Percentiles rank a stretch among this genome's conserved stretches.
phyloP scores from a whole-genome alignment of 306 rosid genomes.

The Purshia tridentata region DNA sequence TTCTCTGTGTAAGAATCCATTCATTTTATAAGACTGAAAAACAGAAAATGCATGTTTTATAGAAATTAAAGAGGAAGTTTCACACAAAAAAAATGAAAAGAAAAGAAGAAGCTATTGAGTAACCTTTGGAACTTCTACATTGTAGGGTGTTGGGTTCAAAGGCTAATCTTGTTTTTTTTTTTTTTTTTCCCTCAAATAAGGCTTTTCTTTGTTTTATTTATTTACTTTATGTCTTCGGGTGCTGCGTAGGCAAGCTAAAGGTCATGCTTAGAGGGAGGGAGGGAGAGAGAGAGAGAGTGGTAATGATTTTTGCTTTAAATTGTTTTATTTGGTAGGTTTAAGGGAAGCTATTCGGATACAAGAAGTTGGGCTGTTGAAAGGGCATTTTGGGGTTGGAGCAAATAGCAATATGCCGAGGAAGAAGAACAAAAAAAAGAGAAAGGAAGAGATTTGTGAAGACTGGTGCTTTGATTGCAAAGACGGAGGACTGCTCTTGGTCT shows the following conservation, averaged over 20 bases:
- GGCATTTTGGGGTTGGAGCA: not conserved
- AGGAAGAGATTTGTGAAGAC: constrained; percentile 56
- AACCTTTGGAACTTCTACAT: not conserved
- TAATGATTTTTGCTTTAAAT: not conserved
- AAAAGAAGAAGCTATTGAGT: not conserved
- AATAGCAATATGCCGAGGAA: constrained; percentile 34
- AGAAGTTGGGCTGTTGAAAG: not conserved
- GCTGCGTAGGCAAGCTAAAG: not conserved
- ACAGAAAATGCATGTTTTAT: not conserved
- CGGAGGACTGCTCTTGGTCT: constrained; percentile 49
- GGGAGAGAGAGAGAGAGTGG: not conserved
- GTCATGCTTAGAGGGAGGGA: not conserved
- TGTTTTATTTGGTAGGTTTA: not conserved
- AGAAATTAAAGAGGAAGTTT: not conserved
- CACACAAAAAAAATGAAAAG: not conserved
- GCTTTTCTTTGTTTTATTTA: not conserved
- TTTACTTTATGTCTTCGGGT: not conserved
- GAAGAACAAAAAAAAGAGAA: constrained; percentile 31
- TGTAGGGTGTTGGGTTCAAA: not conserved
- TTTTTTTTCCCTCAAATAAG: not conserved
- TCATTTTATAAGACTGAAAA: not conserved
- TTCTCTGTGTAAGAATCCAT: not conserved
- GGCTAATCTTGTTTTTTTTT: not conserved
- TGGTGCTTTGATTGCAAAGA: constrained; percentile 64
- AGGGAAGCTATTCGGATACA: not conserved